Percentiles rank a stretch among this genome's conserved stretches.
phyloP scores from a whole-genome alignment of 768 basidiomycete species.

The Boletus subparvulus region DNA sequence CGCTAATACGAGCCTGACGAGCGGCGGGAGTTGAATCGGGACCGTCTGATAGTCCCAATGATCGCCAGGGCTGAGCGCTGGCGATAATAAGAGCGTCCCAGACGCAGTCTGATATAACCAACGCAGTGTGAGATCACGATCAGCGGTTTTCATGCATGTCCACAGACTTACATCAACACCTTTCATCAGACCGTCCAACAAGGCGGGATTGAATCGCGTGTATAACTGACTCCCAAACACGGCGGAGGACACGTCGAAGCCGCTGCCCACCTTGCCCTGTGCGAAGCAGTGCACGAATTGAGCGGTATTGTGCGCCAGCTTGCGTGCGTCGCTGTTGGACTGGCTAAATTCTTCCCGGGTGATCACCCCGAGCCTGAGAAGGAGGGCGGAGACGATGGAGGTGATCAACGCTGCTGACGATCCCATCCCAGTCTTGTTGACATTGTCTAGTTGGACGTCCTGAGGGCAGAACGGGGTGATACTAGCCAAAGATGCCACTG shows the following conservation, averaged over 20 bases:
- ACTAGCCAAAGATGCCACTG: constrained; percentile 58
- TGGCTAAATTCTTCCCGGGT: constrained; percentile 47
- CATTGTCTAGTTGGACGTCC: constrained; percentile 65
- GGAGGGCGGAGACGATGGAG: constrained; percentile 83
- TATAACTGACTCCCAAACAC: constrained; percentile 95
- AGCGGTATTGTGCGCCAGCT: constrained; percentile 85
- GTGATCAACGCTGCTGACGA: constrained; percentile 97
- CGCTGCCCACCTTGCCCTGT: constrained; percentile 97
- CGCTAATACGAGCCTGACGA: constrained; percentile 82
- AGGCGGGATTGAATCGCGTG: constrained; percentile 75
- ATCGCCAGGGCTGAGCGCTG: constrained; percentile 56
- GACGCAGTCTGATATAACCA: constrained; percentile 12
- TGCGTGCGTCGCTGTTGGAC: constrained; percentile 45
- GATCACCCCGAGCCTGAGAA: constrained; percentile 72
- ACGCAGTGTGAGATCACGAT: neutral
- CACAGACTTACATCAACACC: constrained; percentile 22
- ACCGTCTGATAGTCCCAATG: constrained; percentile 70
- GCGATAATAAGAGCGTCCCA: constrained; percentile 33
- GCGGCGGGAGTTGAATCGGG: constrained; percentile 80
- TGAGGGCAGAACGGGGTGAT: constrained; percentile 79
- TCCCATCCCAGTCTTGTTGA: constrained; percentile 98
- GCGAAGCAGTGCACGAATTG: constrained; percentile 96
- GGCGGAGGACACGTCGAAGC: constrained; percentile 94
- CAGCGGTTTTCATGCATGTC: neutral
- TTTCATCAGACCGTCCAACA: constrained; percentile 27